Base-by-base conservation (phyloP, 2,329 filamentous ascomycete species). In the Fusarium pseudograminearum region DNA sequence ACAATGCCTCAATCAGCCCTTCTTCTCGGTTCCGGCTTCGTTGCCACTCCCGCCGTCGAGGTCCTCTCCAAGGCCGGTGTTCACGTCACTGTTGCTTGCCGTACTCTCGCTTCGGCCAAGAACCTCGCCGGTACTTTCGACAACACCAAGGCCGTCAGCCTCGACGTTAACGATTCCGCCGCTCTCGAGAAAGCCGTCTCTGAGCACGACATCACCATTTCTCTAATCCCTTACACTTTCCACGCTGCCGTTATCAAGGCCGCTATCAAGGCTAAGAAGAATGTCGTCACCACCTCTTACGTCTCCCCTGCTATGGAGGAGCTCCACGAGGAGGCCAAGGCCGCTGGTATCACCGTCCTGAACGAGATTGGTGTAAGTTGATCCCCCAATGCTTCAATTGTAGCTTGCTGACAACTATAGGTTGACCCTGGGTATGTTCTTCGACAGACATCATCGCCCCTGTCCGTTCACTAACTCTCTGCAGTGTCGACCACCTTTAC, bases 271-370 rank as follows among this genome's bases (percentile, higher is more conserved):
- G 88, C 91, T 76, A 98, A 97, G 92, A 97, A 95, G 87, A 85
- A 98, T 84, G 94, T 98, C 65, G 94, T 98, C 77, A 98, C 95
- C 62, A 98, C 95, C 31, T 93, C 90, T 71, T 98, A 98, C 78
- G 92, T 97, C 73, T 97, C 93, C 7, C 93, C 93, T 5, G 93
- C 93, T 71, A 98, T 98, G 94, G 82, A 91, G 83, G 95, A 94
- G 84, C 89, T 98, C 52, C 91, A 98, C 76, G 85, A 90, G 75
- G 84, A 91, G 74, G 89, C 87, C 79, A 97, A 97, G 86, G 92
- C 91, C 69, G 95, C 95, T 20, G 94, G 94, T 66, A 98, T 98
- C 78, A 97, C 93, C 14, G 94, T 98, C 78, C 94, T 98, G 92
- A 98, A 98, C 83, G 95, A 98, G 87, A 97, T 97, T 78, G 93